Conservation (phyloP, 2,329 filamentous ascomycete genomes). For the Salinomyces thailandicus region DNA sequence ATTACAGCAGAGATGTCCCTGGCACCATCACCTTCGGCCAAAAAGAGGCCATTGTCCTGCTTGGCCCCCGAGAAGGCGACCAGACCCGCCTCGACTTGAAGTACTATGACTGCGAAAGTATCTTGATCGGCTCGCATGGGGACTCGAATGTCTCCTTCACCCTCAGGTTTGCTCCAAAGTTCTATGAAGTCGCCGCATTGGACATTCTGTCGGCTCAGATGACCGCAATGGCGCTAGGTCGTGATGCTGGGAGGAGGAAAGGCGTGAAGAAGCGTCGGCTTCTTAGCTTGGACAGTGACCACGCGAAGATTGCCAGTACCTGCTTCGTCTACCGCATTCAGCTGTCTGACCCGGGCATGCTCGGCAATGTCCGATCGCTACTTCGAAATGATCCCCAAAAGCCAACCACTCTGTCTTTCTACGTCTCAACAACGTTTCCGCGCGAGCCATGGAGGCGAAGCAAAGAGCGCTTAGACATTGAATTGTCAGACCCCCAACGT, state of each 20-base stretch:
- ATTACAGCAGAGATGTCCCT: slow-evolving; percentile 31
- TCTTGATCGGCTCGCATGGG: slow-evolving; percentile 22
- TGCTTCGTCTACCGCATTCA: slow-evolving; percentile 42
- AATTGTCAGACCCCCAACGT: slow-evolving; percentile 20
- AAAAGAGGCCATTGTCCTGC: slow-evolving; percentile 18
- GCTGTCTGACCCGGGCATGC: slow-evolving; percentile 19
- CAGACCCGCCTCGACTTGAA: slow-evolving; percentile 32
- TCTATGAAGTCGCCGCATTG: slow-evolving; percentile 23
- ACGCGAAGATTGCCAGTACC: slow-evolving; percentile 32
- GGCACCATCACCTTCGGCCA: slow-evolving; percentile 30
- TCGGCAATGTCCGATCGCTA: slow-evolving; percentile 15
- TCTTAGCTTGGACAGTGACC: slow-evolving; percentile 26
- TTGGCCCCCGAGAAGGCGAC: slow-evolving; percentile 9
- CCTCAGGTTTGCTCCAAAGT: slow-evolving; percentile 29
- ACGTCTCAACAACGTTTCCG: slow-evolving; percentile 11
- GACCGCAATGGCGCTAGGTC: slow-evolving; percentile 2
- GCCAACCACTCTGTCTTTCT: slow-evolving; percentile 21
- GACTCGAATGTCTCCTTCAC: slow-evolving; percentile 30
- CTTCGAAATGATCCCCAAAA: slow-evolving; percentile 21
- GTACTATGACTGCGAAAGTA: slow-evolving; percentile 32
- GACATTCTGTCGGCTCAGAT: slow-evolving; percentile 9
- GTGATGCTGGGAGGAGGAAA: slow-evolving; percentile 1
- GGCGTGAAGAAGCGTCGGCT: slow-evolving; percentile 23
- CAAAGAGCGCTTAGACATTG: slow-evolving; percentile 25
- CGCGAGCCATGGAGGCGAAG: slow-evolving; percentile 5